A percentile compares a stretch with the other conserved stretches of the same genome.
These are phyloP conservation scores for Oehlia diaphana DNA, from an alignment of 192 early-diverging fungal genomes.

Conservation along the genomic window DNA sequence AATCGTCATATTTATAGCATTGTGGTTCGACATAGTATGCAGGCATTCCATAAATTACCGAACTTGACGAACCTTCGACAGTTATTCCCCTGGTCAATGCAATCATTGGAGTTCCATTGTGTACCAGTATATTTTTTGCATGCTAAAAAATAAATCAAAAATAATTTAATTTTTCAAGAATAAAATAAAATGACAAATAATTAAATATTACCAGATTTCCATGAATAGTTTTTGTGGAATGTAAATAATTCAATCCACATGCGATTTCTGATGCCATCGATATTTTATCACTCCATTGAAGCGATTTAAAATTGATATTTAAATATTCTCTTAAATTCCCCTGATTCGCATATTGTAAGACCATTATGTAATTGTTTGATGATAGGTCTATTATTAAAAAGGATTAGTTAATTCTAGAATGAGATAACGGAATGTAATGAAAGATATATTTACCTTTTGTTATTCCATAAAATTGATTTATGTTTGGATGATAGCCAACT, in stretches of 20 bases:
- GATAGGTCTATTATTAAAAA: background rate
- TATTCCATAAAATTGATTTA: background rate
- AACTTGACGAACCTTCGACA: too few relatives aligned
- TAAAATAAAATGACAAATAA: too few relatives aligned
- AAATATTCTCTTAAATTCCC: slow-evolving; percentile 17
- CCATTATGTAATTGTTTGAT: background rate
- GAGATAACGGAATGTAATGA: background rate
- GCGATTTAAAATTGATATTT: background rate
- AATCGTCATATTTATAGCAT: too few relatives aligned
- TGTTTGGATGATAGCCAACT: background rate
- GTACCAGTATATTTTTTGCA: too few relatives aligned
- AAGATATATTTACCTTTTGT: background rate
- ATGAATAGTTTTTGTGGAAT: background rate
- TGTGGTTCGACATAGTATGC: too few relatives aligned
- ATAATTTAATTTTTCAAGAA: too few relatives aligned
- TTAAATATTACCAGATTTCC: slow-evolving; percentile 13
- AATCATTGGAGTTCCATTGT: too few relatives aligned
- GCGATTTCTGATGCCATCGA: background rate
- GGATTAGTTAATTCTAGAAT: background rate
- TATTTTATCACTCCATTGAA: background rate
- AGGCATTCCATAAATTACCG: too few relatives aligned
- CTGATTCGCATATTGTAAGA: slow-evolving; percentile 2
- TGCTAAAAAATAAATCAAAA: too few relatives aligned
- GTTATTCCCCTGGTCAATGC: too few relatives aligned
- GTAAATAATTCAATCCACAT: background rate